Evolutionary conservation across 2,329 filamentous ascomycete genomes (phyloP).

Genomic region (Mariannaea sp.): DNA sequence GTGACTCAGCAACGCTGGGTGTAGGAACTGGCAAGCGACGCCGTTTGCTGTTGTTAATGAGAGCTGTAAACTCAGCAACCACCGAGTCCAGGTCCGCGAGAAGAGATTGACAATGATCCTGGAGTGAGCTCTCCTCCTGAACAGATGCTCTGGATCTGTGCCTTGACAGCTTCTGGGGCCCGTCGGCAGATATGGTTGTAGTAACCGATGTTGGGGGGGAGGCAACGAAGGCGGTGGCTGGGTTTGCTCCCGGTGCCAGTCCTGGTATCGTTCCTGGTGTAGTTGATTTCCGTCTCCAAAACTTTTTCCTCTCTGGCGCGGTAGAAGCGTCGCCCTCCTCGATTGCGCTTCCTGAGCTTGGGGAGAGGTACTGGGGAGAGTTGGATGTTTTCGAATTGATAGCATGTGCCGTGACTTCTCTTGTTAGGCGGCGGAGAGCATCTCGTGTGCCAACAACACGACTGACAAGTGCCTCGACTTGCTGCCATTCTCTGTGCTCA

Average conservation of each 20-base stretch:
- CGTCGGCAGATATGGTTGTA: slow-evolving; percentile 39
- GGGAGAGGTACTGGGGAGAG: slow-evolving; percentile 47
- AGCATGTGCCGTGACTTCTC: slow-evolving; percentile 74
- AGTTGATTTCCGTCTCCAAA: slow-evolving; percentile 91
- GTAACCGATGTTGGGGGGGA: slow-evolving; percentile 48
- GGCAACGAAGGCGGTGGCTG: slow-evolving; percentile 48
- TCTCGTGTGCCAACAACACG: slow-evolving; percentile 87
- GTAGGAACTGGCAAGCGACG: slow-evolving; percentile 64
- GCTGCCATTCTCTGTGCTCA: slow-evolving; percentile 84
- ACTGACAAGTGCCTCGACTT: slow-evolving; percentile 83
- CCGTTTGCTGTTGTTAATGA: slow-evolving; percentile 80
- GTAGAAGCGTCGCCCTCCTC: slow-evolving; percentile 62
- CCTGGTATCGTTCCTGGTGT: too few species aligned
- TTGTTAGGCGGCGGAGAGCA: slow-evolving; percentile 82
- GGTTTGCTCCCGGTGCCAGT: too few species aligned
- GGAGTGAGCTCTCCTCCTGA: slow-evolving; percentile 67
- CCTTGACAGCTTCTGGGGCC: slow-evolving; percentile 38
- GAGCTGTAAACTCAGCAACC: slow-evolving; percentile 76
- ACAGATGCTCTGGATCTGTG: slow-evolving; percentile 45
- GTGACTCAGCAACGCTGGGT: slow-evolving; percentile 51
- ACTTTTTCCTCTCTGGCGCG: slow-evolving; percentile 62
- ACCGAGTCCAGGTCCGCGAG: slow-evolving; percentile 83
- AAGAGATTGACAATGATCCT: slow-evolving; percentile 84
- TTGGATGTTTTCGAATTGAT: slow-evolving; percentile 45
- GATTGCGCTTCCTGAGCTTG: slow-evolving; percentile 46